Evolutionary conservation across 805 yeast species (phyloP).

Genomic region (Myxozyma nipponensis): DNA sequence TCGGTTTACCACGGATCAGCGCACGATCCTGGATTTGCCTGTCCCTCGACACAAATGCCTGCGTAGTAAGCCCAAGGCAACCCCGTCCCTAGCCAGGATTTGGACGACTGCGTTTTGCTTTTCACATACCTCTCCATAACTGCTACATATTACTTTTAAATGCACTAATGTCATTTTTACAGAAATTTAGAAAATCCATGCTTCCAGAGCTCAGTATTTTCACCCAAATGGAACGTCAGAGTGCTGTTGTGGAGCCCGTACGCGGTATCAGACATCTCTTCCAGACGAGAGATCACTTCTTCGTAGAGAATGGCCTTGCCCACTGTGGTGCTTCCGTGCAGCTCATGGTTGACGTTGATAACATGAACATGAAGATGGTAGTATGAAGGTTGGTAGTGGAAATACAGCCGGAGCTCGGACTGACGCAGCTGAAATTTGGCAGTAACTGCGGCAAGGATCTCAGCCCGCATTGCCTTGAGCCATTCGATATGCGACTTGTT

Average conservation of each 20-base stretch:
- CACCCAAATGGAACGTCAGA: slow-evolving; percentile 66
- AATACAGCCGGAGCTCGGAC: slow-evolving; percentile 67
- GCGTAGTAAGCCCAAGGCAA: no score
- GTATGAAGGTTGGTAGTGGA: slow-evolving; percentile 92
- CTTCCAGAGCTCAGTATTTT: slow-evolving; percentile 71
- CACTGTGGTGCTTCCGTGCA: slow-evolving; percentile 62
- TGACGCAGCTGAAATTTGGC: slow-evolving; percentile 40
- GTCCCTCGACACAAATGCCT: no score
- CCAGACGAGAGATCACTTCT: slow-evolving; percentile 71
- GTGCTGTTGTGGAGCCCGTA: slow-evolving; percentile 55
- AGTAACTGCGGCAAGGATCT: slow-evolving; percentile 49
- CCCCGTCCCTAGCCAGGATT: no score
- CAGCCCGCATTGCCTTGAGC: slow-evolving; percentile 47
- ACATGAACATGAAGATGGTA: slow-evolving; percentile 94
- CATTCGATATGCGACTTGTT: slow-evolving; percentile 55
- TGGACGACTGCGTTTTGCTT: no score
- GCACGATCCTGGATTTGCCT: no score
- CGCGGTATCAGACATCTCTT: slow-evolving; percentile 45
- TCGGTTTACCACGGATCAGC: no score
- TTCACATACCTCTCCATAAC: no score
- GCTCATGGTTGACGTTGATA: slow-evolving; percentile 63
- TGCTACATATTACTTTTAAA: no score
- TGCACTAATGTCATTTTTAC: background rate
- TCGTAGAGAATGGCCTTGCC: slow-evolving; percentile 83
- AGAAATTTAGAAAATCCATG: slow-evolving; percentile 13